A percentile compares a stretch with the other conserved stretches of the same genome.
Evolutionary conservation across 257 asterid genomes (phyloP).

Genomic region (Primulina tabacum): DNA sequence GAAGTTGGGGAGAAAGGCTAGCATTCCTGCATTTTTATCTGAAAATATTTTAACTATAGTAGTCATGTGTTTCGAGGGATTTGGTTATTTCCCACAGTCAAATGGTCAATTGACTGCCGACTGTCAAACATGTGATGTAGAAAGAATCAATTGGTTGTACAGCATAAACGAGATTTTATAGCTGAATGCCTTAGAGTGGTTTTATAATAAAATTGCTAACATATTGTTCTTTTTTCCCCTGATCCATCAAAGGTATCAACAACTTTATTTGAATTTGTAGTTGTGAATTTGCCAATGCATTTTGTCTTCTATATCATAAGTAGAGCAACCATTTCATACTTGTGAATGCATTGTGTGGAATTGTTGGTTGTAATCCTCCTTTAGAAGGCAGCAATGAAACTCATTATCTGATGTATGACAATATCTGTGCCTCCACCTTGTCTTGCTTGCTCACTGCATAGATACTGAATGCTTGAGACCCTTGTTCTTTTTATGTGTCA

Average conservation of each 20-base stretch:
- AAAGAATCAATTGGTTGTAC: background rate
- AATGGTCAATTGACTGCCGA: background rate
- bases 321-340: conserved; percentile 1
- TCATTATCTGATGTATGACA: background rate
- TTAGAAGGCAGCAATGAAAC: background rate
- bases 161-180: background rate
- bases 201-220: background rate
- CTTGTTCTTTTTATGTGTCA: conserved; percentile 8
- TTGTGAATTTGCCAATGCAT: conserved; percentile 15
- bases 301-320: background rate
- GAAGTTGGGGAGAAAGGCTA: conserved; percentile 8
- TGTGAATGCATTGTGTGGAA: conserved; percentile 12
- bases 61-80: conserved; percentile 2
- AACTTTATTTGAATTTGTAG: conserved; percentile 12
- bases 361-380: conserved; percentile 4
- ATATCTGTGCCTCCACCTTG: background rate
- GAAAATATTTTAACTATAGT: background rate
- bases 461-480: background rate
- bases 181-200: background rate
- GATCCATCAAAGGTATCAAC: background rate
- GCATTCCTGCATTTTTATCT: conserved; percentile 2
- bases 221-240: background rate
- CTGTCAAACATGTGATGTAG: background rate
- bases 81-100: conserved; percentile 8
- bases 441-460: background rate